Percentiles rank a stretch among this genome's conserved stretches.
These are phyloP conservation scores for Euryodendron excelsum DNA, from an alignment of 148 eudicot species.

Conservation along the genomic window DNA sequence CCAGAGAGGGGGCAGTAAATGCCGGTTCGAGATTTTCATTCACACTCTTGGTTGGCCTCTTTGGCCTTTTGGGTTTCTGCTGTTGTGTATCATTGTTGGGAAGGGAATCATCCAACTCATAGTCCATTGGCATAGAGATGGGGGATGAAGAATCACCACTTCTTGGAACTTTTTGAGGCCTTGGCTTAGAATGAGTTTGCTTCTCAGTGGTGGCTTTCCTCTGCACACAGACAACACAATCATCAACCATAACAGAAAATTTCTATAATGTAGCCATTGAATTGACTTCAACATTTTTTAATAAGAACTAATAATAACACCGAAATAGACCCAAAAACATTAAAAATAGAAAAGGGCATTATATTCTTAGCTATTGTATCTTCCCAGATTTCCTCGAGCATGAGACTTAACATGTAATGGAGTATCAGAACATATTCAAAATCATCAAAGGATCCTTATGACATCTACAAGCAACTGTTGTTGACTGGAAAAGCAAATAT, in stretches of 20 bases:
- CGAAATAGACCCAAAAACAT: neutral
- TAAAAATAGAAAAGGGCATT: neutral
- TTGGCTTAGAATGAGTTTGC: conserved; percentile 46
- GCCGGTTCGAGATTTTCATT: conserved; percentile 82
- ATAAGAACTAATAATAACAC: neutral
- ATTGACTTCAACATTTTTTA: neutral
- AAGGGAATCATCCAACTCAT: conserved; percentile 42
- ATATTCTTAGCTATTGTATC: neutral
- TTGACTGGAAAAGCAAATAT: neutral
- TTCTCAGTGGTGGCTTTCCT: conserved; percentile 63
- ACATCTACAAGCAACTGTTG: neutral
- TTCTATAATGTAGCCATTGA: neutral
- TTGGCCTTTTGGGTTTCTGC: conserved; percentile 64
- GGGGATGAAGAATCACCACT: conserved; percentile 35
- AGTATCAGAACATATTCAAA: neutral
- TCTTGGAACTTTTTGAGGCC: conserved; percentile 37
- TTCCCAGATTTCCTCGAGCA: neutral
- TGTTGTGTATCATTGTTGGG: conserved; percentile 28
- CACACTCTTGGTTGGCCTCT: conserved; percentile 89
- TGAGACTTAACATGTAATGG: neutral
- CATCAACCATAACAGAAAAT: neutral
- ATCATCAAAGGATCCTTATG: neutral
- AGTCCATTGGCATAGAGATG: conserved; percentile 26
- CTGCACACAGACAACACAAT: conserved; percentile 41
- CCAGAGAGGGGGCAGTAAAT: conserved; percentile 37